Evolutionary conservation across 305 asterid species (phyloP), one percentile per base, ranked within the genome.

Genomic region (Fraxinus angustifolia): DNA sequence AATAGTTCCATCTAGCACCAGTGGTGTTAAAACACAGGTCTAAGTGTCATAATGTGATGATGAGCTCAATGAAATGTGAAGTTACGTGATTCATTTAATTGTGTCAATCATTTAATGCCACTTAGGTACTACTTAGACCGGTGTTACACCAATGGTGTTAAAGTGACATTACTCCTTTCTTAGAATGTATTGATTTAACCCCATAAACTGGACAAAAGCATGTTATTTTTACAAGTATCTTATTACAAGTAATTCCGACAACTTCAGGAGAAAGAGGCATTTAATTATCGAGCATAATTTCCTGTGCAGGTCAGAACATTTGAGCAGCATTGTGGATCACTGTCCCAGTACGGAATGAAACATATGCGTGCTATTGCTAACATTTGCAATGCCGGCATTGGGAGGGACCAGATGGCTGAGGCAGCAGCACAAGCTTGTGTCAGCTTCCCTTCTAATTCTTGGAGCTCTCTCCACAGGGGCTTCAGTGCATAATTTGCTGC

Each of bases 311-410:
- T 92, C 30, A 85, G 94, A 70, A 88, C 90, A 80, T 93, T 92
- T 28, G 99, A 96, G 90, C 85, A 90, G 12, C 84, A 86, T 21
- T 96, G 99, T 40, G 98, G 99, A 33, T 92, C 98, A 0, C 82
- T 96, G 42, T 94, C 99, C 36, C 98, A 94, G 75, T 96, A 96
- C 45, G 99, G 99, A 72, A 94, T 94, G 98, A 96, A 90, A 87
- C 98, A 96, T 88, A 94, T 91, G 99, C 94, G 99, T 3, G 86
- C 97, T 0, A 71, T 96, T 19, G 99, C 97, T 72, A 94, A 94
- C 85, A 90, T 96, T 23, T 96, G 99, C 90, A 96, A 96, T 28
- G 92, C 92, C 3, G 98, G 97, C 53, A 91, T 92, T 79, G 84
- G 56, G 65, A 87, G 3, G 71, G 93, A 90, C 79, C 94, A 89